These are phyloP conservation scores for Calocybe cyanea DNA, from an alignment of 768 basidiomycete species.

Conservation along the genomic window DNA sequence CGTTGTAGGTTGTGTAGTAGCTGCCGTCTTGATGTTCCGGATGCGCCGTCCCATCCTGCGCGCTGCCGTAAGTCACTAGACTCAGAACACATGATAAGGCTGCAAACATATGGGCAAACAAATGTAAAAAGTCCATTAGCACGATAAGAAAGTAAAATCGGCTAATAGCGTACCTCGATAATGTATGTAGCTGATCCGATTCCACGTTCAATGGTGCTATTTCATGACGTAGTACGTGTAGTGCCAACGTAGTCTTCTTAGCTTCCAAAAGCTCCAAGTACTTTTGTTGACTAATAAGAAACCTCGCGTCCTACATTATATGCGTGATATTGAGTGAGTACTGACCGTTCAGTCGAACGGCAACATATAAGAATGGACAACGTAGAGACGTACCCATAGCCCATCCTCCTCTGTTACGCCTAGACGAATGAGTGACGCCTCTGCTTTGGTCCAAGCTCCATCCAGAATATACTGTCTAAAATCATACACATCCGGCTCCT, in stretches of 20 bases:
- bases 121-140: conserved; percentile 1
- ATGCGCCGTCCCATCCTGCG: conserved; percentile 88
- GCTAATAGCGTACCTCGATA: conserved; percentile 69
- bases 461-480: conserved; percentile 79
- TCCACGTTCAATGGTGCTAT: conserved; percentile 80
- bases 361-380: too few species aligned
- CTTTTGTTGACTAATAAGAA: conserved; percentile 92
- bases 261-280: conserved; percentile 90
- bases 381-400: conserved; percentile 51
- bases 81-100: conserved; percentile 90
- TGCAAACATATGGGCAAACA: conserved; percentile 25
- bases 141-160: conserved; percentile 1
- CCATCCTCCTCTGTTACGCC: conserved; percentile 67
- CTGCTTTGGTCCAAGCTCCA: conserved; percentile 79
- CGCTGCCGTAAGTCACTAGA: conserved; percentile 77
- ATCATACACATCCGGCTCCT: conserved; percentile 69
- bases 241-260: conserved; percentile 72
- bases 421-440: conserved; percentile 61
- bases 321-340: not conserved
- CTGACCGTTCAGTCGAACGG: not conserved
- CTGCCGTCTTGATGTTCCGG: conserved; percentile 69
- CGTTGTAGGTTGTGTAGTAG: conserved; percentile 82
- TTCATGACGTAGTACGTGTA: conserved; percentile 84
- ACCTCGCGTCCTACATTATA: conserved; percentile 64
- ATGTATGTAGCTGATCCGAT: conserved; percentile 74